Base-by-base conservation (phyloP, 352 stramenopile species). In the Phytophthora cactorum region DNA sequence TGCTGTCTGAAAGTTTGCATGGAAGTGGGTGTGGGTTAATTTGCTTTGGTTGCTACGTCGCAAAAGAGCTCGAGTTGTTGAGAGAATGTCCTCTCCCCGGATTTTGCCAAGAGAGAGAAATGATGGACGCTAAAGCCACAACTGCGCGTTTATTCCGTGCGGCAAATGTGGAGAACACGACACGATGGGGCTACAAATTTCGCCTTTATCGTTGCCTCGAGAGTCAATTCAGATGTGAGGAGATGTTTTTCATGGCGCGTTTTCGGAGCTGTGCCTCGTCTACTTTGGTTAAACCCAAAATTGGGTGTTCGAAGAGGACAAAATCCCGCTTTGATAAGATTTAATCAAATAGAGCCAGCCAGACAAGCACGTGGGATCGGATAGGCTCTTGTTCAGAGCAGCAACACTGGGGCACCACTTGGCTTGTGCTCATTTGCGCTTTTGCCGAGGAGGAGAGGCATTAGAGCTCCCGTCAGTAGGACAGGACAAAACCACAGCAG, bases 401-500 rank as follows among this genome's bases (percentile, higher is more conserved):
- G 44, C 15, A 50, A 50, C 44, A 50, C 10, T 6, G 44, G 22
- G 44, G 44, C 44, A 50, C 44, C n/a, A 49, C 31, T n/a, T 17
- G 9, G 50, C 25, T 55, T n/a, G 31, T 32, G 31, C 50, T 56
- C 68, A 75, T 66, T 75, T 69, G 52, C 63, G 14, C 63, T 75
- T 75, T 75, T 72, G 68, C 57, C 68, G 22, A 58, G 57, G 27
- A 68, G 55, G 43, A 59, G 56, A 72, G 68, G 57, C 22, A 72
- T 41, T 39, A 52, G 57, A 58, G 45, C 31, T 27, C 63, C 52
- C 56, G 57, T 67, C 34, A 53, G 27, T 59, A 57, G 55, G 31
- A 60, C 62, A 68, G 55, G 55, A 71, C 67, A 62, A 56, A 38
- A 55, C 39, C 27, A 31, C 55, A 71, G 41, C 56, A 63, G 44